Base-by-base conservation (phyloP, 345 rosid species). In the Balakata baccata region DNA sequence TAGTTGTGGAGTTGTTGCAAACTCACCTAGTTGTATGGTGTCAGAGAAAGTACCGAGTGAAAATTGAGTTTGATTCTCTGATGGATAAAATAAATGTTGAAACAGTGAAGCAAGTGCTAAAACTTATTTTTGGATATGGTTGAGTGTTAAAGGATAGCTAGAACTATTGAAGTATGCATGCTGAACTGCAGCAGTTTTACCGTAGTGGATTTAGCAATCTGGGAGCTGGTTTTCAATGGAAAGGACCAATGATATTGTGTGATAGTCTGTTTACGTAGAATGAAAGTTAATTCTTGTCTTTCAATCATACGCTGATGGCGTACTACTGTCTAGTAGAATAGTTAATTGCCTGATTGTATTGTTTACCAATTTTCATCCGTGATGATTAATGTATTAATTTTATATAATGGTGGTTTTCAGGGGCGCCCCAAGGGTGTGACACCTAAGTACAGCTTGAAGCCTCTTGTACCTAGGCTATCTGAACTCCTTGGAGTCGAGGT, bases 341-440 rank as follows among this genome's bases (percentile, higher is more conserved):
- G 7, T 34, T 3, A 5, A 65, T 7, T 4, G 41, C 2, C 41
- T 69, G 7, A 37, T 38, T 52, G 46, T 52, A 14, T 52, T 53
- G 25, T 52, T 18, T 43, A 37, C 38, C n/a, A 56, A n/a, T 46
- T 39, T 71, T 58, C 45, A 14, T 9, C 6, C 18, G 14, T 38
- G 25, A 22, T 68, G 18, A 34, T 10, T 66, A 13, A 3, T 45
- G 34, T 64, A 29, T 34, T 68, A 71, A 7, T 45, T 66, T 54
- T 22, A 9, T 59, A 51, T 62, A 11, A 41, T 34, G 77, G 34
- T 76, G 75, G 61, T 73, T 85, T 84, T 49, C 89, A 92, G 97
- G 98, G 98, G 53, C 91, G 98, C 37, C 98, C 98, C 17, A 93
- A 93, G 87, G 98, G 98, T 78, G 94, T 90, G 23, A 91, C 96